Conservation (phyloP, 768 basidiomycete species). For the Termitomyces titanicus region DNA sequence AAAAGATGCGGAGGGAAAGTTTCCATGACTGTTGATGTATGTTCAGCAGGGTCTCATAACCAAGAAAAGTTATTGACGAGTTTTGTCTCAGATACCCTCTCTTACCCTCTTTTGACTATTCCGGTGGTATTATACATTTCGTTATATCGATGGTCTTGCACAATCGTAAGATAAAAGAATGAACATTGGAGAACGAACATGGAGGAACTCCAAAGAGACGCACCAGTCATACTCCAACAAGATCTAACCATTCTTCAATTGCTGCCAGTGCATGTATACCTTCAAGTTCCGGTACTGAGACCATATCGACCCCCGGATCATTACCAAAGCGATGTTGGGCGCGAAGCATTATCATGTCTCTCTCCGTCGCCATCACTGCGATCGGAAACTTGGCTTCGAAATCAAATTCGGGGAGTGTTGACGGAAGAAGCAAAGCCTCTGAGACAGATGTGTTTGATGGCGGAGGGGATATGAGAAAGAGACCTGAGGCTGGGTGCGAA, state of each 20-base stretch:
- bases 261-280: slow-evolving; percentile 34
- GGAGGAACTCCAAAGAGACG: neutral
- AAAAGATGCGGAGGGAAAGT: slow-evolving; percentile 26
- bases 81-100: neutral
- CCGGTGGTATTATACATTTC: slow-evolving; percentile 8
- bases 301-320: slow-evolving; percentile 34
- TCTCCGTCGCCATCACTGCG: slow-evolving; percentile 39
- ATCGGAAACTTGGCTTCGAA: slow-evolving; percentile 64
- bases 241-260: slow-evolving; percentile 54
- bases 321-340: slow-evolving; percentile 37
- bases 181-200: neutral
- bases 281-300: slow-evolving; percentile 30
- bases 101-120: neutral
- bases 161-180: neutral
- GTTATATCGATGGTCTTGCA: neutral
- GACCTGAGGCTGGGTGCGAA: slow-evolving; percentile 57
- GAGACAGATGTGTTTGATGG: slow-evolving; percentile 33
- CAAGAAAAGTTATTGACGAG: neutral
- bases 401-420: slow-evolving; percentile 45
- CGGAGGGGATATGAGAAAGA: slow-evolving; percentile 61
- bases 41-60: neutral
- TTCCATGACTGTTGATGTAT: slow-evolving; percentile 12
- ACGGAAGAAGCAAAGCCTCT: slow-evolving; percentile 24
- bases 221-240: slow-evolving; percentile 40
- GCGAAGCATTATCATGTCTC: slow-evolving; percentile 30